Conservation (phyloP, 352 stramenopile species). For the Pythium sp. region DNA sequence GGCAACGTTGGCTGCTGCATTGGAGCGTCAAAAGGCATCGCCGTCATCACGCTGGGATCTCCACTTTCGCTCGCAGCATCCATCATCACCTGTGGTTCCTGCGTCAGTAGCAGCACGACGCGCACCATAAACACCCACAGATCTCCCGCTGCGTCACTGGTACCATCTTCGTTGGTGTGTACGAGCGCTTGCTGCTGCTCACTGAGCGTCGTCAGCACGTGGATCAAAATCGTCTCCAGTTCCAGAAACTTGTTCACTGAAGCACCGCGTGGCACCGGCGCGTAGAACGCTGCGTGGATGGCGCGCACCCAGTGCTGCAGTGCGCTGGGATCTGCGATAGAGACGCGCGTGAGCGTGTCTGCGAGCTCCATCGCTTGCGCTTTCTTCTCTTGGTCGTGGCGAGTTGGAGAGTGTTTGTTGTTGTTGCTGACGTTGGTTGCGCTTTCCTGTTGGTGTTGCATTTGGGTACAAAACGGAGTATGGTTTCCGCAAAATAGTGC, state of each 20-base stretch:
- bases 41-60: not conserved
- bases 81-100: conserved; percentile 12
- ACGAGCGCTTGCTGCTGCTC: conserved; percentile 11
- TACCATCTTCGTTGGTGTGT: not conserved
- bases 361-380: conserved; percentile 3
- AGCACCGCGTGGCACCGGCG: conserved; percentile 14
- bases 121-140: conserved; percentile 46
- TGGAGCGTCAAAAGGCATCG: not conserved
- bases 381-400: not conserved
- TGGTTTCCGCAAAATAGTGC: not conserved
- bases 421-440: not conserved
- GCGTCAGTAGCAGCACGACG: conserved; percentile 33
- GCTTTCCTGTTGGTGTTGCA: not conserved
- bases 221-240: conserved; percentile 33
- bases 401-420: not conserved
- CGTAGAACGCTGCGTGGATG: conserved; percentile 36
- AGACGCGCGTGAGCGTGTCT: conserved; percentile 10
- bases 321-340: not conserved
- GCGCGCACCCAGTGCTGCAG: conserved; percentile 21
- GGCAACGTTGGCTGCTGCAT: not conserved
- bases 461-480: conserved; percentile 4
- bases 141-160: not conserved
- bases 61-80: not conserved
- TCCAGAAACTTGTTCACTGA: conserved; percentile 48
- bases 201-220: conserved; percentile 18